These are phyloP conservation scores for Cytospora schulzeri DNA, from an alignment of 2,329 filamentous ascomycete species.

Conservation along the genomic window DNA sequence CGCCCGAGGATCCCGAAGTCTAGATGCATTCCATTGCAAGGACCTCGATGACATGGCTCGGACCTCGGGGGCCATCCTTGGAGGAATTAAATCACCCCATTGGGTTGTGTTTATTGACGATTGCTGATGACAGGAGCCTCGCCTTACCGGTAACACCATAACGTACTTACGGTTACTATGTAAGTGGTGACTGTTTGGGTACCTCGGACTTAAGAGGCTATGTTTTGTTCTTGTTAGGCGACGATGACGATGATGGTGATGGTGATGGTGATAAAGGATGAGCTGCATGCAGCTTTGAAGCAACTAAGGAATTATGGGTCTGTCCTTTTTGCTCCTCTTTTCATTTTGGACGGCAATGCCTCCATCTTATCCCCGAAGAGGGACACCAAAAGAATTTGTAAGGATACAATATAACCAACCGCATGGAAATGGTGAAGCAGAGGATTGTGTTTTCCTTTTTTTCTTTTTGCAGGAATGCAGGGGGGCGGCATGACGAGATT, in stretches of 20 bases:
- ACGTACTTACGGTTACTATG: neutral
- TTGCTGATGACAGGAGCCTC: too few relatives aligned
- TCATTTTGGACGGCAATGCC: neutral
- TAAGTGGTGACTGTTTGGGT: neutral
- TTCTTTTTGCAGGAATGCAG: neutral
- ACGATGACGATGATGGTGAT: neutral
- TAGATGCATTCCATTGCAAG: neutral
- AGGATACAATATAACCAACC: too few relatives aligned
- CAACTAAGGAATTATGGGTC: neutral
- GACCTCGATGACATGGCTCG: too few relatives aligned
- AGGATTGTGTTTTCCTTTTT: too few relatives aligned
- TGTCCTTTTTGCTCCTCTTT: neutral
- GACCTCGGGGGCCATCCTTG: neutral
- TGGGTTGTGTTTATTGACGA: too few relatives aligned
- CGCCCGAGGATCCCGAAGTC: neutral
- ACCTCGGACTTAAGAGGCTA: neutral
- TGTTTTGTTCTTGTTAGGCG: neutral
- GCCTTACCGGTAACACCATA: too few relatives aligned
- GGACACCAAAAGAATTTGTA: neutral
- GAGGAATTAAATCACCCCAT: neutral
- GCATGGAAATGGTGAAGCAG: too few relatives aligned
- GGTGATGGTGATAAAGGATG: neutral
- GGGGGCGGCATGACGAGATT: neutral
- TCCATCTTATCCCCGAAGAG: neutral
- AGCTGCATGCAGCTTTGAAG: neutral